Evolutionary conservation across 2,329 filamentous ascomycete species (phyloP), one percentile per base, ranked within the genome.

Genomic region (Elsinoe fawcettii): DNA sequence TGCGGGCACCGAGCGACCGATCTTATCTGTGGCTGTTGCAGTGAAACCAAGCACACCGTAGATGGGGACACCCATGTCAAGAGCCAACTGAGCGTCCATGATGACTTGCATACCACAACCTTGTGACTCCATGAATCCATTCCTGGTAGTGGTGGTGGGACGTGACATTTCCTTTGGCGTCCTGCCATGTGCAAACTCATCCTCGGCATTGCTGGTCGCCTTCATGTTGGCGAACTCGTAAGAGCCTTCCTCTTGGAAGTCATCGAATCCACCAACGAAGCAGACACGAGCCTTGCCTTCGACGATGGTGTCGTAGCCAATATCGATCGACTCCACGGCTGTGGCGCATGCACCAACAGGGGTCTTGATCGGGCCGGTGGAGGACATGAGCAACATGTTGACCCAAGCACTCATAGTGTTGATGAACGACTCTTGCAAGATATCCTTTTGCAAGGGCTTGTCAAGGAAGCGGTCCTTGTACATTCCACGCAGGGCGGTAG

Each of bases 171-270:
- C 93, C 73, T 86, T 84, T 11, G 93, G 92, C 51, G 93, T 97
- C 63, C 93, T 89, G 49, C 93, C 93, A 68, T 97, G 93, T 8
- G 85, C 90, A 66, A 99, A 89, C 73, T 99, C 95, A 65, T 97
- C 91, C 60, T 96, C 87, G 23, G 92, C 91, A 70, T 97, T 99
- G 81, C 91, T 96, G 57, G 93, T 99, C 59, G 93, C 93, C 76
- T 96, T 95, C 93, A 99, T 99, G 80, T 99, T 99, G 79, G 93
- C 93, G 72, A 99, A 99, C 74, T 99, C 93, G 69, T 96, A 99
- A 1, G 93, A 99, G 55, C 93, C 95, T 76, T 99, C 93, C 76
- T 99, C 93, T 68, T 95, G 90, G 78, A 99, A 96, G 75, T 99
- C 95, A 77, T 99, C 93, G 69, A 99, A 97, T 65, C 93, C 93